Percentiles rank a stretch among this genome's conserved stretches.
These are phyloP conservation scores for Uronychia setigera DNA, from an alignment of 73 alveolate genomes.

Conservation along the genomic window DNA sequence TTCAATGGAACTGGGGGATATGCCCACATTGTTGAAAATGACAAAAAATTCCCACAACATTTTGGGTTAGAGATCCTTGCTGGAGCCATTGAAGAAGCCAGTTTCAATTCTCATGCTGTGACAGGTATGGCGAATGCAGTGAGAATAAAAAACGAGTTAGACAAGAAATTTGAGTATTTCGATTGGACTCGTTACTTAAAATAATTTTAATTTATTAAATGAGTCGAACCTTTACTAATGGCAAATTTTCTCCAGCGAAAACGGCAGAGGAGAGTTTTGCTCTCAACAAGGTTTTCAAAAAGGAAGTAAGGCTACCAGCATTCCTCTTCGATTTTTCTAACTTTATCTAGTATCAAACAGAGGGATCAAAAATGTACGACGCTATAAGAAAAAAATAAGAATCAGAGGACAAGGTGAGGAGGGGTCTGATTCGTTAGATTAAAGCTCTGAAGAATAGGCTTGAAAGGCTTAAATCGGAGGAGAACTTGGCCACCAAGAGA, in stretches of 20 bases:
- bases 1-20: conserved; percentile 53
- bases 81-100: conserved; percentile 51
- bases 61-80: conserved; percentile 53
- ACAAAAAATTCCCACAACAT: conserved; percentile 18
- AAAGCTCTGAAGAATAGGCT: neutral
- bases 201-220: conserved; percentile 3
- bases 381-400: neutral
- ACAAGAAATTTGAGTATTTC: conserved; percentile 19
- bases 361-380: neutral
- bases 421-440: neutral
- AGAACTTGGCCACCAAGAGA: neutral
- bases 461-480: neutral
- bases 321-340: too few species aligned
- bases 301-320: neutral
- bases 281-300: neutral
- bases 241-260: neutral
- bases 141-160: conserved; percentile 15
- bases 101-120: conserved; percentile 19
- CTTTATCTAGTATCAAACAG: neutral
- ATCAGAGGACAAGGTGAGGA: neutral
- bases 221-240: neutral
- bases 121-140: conserved; percentile 26
- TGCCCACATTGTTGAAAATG: conserved; percentile 62
- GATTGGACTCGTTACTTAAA: conserved; percentile 53
- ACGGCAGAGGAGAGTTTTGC: neutral